Conservation (phyloP, 768 basidiomycete species). For the Kwoniella pini region DNA sequence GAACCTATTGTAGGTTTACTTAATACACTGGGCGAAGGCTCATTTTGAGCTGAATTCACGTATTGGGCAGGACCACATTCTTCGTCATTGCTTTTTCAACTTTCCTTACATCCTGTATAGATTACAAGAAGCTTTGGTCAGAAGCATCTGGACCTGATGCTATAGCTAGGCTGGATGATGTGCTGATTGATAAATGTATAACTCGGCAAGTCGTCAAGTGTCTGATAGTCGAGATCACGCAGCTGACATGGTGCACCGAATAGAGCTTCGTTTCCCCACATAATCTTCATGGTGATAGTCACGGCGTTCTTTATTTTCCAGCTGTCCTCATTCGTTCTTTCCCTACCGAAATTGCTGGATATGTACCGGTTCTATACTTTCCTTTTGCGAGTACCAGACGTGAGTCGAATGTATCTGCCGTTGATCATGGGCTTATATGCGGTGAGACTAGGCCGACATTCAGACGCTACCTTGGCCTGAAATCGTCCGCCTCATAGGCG, state of each 20-base stretch:
- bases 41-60: not conserved
- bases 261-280: slow-evolving; percentile 48
- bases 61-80: slow-evolving; percentile 75
- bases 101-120: slow-evolving; percentile 90
- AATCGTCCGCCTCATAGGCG: slow-evolving; percentile 82
- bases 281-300: slow-evolving; percentile 61
- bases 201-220: slow-evolving; percentile 64
- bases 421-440: no score
- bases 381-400: slow-evolving; percentile 90
- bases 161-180: slow-evolving; percentile 70
- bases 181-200: slow-evolving; percentile 79
- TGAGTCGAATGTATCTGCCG: slow-evolving; percentile 55
- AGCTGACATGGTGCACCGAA: not conserved
- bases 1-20: slow-evolving; percentile 80
- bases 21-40: slow-evolving; percentile 12
- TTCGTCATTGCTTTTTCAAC: slow-evolving; percentile 99
- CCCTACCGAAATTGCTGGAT: slow-evolving; percentile 75
- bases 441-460: slow-evolving; percentile 75
- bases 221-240: not conserved
- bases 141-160: slow-evolving; percentile 57
- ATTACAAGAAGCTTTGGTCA: slow-evolving; percentile 76
- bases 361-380: slow-evolving; percentile 97
- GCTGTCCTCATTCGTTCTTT: slow-evolving; percentile 73
- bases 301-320: slow-evolving; percentile 88
- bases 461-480: slow-evolving; percentile 97